These are phyloP conservation scores for Solanum appendiculatum DNA, from an alignment of 257 asterid genomes.

Conservation along the genomic window DNA sequence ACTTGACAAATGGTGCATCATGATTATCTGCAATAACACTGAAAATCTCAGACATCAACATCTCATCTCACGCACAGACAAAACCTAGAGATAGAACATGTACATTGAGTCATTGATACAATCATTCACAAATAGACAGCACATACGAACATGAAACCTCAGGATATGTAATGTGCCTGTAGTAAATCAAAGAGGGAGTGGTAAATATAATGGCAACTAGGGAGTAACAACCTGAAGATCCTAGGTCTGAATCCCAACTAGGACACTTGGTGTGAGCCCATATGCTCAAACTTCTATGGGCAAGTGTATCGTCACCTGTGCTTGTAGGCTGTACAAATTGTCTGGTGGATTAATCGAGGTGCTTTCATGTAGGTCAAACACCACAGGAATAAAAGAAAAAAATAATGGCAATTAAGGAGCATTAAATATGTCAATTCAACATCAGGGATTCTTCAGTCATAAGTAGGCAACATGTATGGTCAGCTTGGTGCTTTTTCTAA, in stretches of 20 bases:
- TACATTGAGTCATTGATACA: not conserved
- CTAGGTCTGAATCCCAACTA: not conserved
- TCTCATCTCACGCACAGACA: not conserved
- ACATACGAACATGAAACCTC: not conserved
- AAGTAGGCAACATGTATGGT: not conserved
- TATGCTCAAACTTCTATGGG: not conserved
- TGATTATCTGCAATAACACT: constrained; percentile 26
- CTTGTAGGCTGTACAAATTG: not conserved
- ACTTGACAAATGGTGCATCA: constrained; percentile 29
- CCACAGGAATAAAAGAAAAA: not conserved
- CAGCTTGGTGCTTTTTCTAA: not conserved
- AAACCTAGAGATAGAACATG: not conserved
- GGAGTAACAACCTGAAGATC: not conserved
- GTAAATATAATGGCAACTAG: not conserved
- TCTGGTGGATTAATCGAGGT: not conserved
- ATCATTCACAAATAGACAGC: not conserved
- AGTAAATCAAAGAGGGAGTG: not conserved
- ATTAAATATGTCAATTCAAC: not conserved
- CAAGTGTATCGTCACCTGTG: not conserved
- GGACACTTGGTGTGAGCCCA: not conserved
- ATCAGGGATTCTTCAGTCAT: not conserved
- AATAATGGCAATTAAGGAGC: not conserved
- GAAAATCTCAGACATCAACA: not conserved
- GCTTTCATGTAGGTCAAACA: not conserved
- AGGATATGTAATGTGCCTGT: not conserved